Conservation (phyloP, 2,329 filamentous ascomycete species). For the Nigrospora osmanthi region DNA sequence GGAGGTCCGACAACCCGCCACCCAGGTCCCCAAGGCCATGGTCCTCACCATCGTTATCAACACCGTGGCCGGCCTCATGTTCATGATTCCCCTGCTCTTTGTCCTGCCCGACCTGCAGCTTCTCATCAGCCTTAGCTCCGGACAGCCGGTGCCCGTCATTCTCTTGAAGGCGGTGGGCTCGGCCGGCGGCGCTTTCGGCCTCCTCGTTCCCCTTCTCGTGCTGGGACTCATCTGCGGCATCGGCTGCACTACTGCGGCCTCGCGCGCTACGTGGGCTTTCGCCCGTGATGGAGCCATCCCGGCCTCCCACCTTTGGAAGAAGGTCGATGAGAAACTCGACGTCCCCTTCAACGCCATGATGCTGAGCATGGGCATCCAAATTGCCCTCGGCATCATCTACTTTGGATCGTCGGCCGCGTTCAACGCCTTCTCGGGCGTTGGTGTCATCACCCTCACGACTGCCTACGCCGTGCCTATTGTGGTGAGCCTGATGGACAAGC, state of each 20-base stretch:
- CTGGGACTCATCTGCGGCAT: constrained; percentile 60
- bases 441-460: constrained; percentile 61
- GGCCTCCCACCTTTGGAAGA: constrained; percentile 51
- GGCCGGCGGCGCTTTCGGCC: constrained; percentile 51
- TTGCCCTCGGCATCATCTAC: constrained; percentile 59
- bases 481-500: constrained; percentile 53
- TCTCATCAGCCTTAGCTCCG: constrained; percentile 44
- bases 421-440: constrained; percentile 63
- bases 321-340: constrained; percentile 53
- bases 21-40: constrained; percentile 67
- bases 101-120: constrained; percentile 55
- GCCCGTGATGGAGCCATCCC: constrained; percentile 64
- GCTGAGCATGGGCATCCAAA: constrained; percentile 58
- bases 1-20: constrained; percentile 58
- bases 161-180: constrained; percentile 55
- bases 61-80: constrained; percentile 56
- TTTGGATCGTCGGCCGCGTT: constrained; percentile 64
- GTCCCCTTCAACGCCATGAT: constrained; percentile 67
- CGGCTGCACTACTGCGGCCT: constrained; percentile 61
- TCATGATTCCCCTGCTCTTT: constrained; percentile 62
- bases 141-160: constrained; percentile 58
- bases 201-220: constrained; percentile 58
- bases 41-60: constrained; percentile 61
- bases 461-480: constrained; percentile 62
- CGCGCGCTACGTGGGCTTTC: constrained; percentile 62